phyloP scores from a whole-genome alignment of 768 basidiomycete genomes.

The Lactarius hatsudake region DNA sequence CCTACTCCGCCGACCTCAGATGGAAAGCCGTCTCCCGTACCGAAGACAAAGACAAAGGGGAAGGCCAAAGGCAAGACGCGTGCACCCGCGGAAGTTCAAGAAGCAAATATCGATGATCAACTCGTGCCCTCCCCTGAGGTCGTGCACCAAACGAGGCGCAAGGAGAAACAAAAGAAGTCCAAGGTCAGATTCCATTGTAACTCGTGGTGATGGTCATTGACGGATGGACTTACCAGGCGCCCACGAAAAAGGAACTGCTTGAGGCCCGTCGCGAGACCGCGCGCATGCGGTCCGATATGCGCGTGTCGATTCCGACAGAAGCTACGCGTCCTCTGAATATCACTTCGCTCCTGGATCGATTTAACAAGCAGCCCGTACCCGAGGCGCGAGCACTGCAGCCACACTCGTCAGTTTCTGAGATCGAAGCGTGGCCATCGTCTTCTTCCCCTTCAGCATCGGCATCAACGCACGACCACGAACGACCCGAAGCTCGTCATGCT shows the following conservation, averaged over 20 bases:
- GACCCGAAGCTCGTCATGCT: background rate
- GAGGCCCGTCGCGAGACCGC: constrained; percentile 49
- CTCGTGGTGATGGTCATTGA: constrained; percentile 8
- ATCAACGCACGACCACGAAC: constrained; percentile 1
- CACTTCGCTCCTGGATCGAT: constrained; percentile 14
- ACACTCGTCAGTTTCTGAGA: constrained; percentile 21
- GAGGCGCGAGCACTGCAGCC: constrained; percentile 12
- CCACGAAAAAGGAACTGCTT: constrained; percentile 52
- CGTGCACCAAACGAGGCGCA: constrained; percentile 31
- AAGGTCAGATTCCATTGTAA: constrained; percentile 34
- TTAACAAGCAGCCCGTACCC: constrained; percentile 18
- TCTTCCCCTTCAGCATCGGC: constrained; percentile 8
- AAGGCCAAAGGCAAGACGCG: constrained; percentile 24
- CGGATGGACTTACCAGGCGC: constrained; percentile 36
- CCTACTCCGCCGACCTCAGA: constrained; percentile 62
- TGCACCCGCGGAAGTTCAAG: constrained; percentile 2
- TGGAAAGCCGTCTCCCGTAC: constrained; percentile 22
- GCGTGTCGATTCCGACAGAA: constrained; percentile 39
- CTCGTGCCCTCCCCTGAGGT: constrained; percentile 30
- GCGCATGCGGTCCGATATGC: constrained; percentile 49
- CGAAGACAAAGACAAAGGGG: constrained; percentile 2
- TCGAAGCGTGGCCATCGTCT: constrained; percentile 22
- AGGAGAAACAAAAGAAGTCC: constrained; percentile 35
- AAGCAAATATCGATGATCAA: constrained; percentile 35
- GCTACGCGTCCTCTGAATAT: constrained; percentile 30